phyloP scores from a whole-genome alignment of 2,329 filamentous ascomycete genomes.

The Tolypocladium nubicola region DNA sequence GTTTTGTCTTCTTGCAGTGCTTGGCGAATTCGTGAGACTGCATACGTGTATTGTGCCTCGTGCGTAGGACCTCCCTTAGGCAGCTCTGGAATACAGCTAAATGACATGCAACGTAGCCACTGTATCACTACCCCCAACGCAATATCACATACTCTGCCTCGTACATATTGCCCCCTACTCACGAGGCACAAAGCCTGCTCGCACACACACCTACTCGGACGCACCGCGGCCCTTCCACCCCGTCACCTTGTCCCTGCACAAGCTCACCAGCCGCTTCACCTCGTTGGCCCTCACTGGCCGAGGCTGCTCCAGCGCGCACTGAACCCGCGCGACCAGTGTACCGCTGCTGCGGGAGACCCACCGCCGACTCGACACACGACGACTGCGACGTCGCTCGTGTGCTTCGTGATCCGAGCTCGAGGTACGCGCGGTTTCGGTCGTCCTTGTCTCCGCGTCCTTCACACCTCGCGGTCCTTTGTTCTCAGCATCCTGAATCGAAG shows the following conservation, averaged over 20 bases:
- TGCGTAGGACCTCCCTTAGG: neutral
- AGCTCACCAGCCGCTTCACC: slow-evolving; percentile 16
- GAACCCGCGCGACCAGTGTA: slow-evolving; percentile 13
- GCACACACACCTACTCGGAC: slow-evolving; percentile 5
- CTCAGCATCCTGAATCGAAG: neutral
- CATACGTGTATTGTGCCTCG: neutral
- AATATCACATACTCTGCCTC: neutral
- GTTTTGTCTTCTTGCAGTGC: too few relatives aligned
- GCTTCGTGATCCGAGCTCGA: neutral
- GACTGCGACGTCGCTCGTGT: neutral
- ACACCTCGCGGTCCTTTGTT: neutral
- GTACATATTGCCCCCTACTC: neutral
- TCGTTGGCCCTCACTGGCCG: slow-evolving; percentile 18
- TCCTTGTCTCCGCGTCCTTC: neutral
- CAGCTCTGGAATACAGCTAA: neutral
- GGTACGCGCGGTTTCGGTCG: neutral
- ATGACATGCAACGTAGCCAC: neutral
- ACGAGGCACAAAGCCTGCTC: neutral
- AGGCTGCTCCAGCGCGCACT: slow-evolving; percentile 20
- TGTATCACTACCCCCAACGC: neutral
- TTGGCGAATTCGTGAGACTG: neutral
- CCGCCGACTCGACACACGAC: slow-evolving; percentile 7
- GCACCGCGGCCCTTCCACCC: slow-evolving; percentile 10
- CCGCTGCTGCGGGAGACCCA: slow-evolving; percentile 10
- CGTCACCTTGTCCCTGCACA: slow-evolving; percentile 15